Evolutionary conservation across 768 basidiomycete species (phyloP).

Genomic region (Sistotremastrum niveocremeum): DNA sequence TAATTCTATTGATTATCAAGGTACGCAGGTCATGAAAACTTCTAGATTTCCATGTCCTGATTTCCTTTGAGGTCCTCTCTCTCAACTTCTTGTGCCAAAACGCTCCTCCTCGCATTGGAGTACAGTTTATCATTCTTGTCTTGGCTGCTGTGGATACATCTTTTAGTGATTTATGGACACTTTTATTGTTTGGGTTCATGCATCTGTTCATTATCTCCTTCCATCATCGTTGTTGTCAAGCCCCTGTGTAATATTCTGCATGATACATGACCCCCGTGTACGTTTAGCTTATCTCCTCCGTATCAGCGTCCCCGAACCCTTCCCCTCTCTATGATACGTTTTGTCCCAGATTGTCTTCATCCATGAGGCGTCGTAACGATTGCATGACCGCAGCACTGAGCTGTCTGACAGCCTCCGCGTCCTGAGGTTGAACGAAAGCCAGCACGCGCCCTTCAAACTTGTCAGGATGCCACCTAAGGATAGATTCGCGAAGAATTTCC

Average conservation of each 20-base stretch:
- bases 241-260: no score
- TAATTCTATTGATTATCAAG: conserved; percentile 4
- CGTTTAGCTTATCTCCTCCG: background rate
- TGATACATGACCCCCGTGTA: background rate
- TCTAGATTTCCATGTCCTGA: conserved; percentile 14
- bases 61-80: conserved; percentile 10
- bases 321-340: background rate
- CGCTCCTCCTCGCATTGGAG: conserved; percentile 11
- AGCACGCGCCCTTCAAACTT: background rate
- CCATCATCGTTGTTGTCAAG: background rate
- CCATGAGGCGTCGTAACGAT: background rate
- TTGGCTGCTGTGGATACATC: conserved; percentile 34
- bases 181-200: conserved; percentile 24
- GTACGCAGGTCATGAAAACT: conserved; percentile 9
- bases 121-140: conserved; percentile 16
- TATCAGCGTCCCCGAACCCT: background rate
- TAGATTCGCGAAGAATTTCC: background rate
- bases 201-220: conserved; percentile 22
- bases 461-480: background rate
- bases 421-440: background rate
- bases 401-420: background rate
- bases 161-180: conserved; percentile 25
- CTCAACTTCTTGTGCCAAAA: conserved; percentile 15
- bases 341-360: background rate
- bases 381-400: background rate